Base-by-base conservation (phyloP, 345 rosid genomes). In the Corymbia maculata region DNA sequence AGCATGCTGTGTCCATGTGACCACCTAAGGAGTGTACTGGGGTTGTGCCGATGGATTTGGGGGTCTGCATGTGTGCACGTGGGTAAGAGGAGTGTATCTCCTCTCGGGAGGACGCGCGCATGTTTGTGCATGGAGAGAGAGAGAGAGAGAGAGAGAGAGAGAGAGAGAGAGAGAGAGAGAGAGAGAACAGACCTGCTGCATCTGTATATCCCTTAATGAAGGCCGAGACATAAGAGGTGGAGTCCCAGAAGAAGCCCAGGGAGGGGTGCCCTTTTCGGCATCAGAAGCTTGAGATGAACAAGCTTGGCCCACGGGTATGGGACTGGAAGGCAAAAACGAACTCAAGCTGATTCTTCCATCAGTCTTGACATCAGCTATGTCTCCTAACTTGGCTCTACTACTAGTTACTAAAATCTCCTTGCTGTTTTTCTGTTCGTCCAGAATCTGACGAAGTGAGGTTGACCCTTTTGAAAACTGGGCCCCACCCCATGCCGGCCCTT, bases 401-500 rank as follows among this genome's bases (percentile, higher is more conserved):
- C 89, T 91, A 22, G 88, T 86, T 88, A 90, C 91, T 86, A 88
- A 92, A 68, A 87, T 90, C 86, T 88, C 91, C 88, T 88, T 93
- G 45, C 85, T 89, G 91, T 94, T 96, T 93, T 94, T 95, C 94
- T 98, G 99, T 89, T 98, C 99, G 55, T 95, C 94, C 91, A 92
- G 99, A 90, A 98, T 98, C 90, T 92, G 97, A 16, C 98, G 96
- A 75, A 97, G 98, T 7, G 99, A 96, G 86, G 97, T 90, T 68
- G 90, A 93, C 80, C 94, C 99, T 57, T 95, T 98, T 26, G 95
- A 89, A 87, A 95, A 86, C 93, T 96, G 96, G 70, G 95, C 98
- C 80, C 98, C 99, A 44, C 99, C 99, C 99, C 99, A 98, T 13
- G 93, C 99, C 86, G 98, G 99, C 85, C 98, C 99, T 92, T 95